Evolutionary conservation across 345 rosid genomes (phyloP).

Genomic region (Citrus medica): DNA sequence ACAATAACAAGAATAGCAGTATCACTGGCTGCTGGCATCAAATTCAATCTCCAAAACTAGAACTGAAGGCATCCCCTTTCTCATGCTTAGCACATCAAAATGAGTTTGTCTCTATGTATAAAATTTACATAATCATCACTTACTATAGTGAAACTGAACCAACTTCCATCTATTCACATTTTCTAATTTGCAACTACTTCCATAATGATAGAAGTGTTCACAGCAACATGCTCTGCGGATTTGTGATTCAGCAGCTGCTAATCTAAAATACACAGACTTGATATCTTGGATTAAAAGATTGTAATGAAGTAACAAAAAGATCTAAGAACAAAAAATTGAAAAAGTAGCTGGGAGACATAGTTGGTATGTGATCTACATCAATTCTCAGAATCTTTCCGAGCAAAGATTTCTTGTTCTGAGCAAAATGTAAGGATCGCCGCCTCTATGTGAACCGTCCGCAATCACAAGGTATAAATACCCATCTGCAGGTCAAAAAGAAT

Average conservation of each 20-base stretch:
- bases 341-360: conserved; percentile 11
- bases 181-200: not conserved
- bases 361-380: conserved; percentile 40
- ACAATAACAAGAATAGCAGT: not conserved
- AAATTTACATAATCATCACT: not conserved
- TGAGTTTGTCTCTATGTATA: not conserved
- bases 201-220: not conserved
- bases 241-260: not conserved
- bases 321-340: not conserved
- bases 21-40: not conserved
- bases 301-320: not conserved
- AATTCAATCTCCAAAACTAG: not conserved
- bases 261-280: not conserved
- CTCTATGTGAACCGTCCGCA: conserved; percentile 41
- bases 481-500: conserved; percentile 55
- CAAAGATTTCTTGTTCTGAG: conserved; percentile 53
- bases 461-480: conserved; percentile 52
- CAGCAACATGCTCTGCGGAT: not conserved
- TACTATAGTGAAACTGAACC: not conserved
- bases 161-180: not conserved
- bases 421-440: conserved; percentile 41
- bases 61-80: not conserved
- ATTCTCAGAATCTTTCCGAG: conserved; percentile 59
- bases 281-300: not conserved
- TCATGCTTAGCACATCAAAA: not conserved